Conservation (phyloP, 2,329 filamentous ascomycete species). For the Nothopassalora personata region DNA sequence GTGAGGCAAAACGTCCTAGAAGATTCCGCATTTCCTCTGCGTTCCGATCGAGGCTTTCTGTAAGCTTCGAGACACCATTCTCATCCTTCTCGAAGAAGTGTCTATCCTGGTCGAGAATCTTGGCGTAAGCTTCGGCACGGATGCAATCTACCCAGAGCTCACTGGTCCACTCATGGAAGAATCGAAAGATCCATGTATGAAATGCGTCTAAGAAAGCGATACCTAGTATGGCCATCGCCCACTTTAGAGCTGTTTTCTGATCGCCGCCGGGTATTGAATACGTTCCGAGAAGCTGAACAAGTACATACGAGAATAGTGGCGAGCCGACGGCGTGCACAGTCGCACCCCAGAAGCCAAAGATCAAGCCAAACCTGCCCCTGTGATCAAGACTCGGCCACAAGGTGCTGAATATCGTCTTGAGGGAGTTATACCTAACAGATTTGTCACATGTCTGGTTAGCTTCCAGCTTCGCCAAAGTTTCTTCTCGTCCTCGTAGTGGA, state of each 20-base stretch:
- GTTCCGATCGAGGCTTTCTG: constrained; percentile 69
- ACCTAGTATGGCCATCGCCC: constrained; percentile 64
- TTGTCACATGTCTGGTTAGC: neutral
- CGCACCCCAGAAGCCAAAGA: constrained; percentile 57
- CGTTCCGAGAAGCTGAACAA: constrained; percentile 65
- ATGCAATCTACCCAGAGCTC: constrained; percentile 73
- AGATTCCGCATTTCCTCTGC: constrained; percentile 84
- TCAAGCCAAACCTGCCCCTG: constrained; percentile 50
- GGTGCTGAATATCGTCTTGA: constrained; percentile 58
- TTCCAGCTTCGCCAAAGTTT: constrained; percentile 12
- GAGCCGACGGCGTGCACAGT: constrained; percentile 61
- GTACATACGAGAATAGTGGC: constrained; percentile 69
- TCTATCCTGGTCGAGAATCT: constrained; percentile 69
- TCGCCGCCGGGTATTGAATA: constrained; percentile 57
- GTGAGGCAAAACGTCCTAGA: constrained; percentile 69
- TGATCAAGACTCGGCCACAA: constrained; percentile 62
- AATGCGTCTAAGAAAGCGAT: constrained; percentile 63
- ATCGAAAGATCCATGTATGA: constrained; percentile 62
- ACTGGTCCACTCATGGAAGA: constrained; percentile 64
- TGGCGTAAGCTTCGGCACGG: constrained; percentile 61
- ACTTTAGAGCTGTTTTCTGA: constrained; percentile 50
- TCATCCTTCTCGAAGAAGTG: constrained; percentile 69
- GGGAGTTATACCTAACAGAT: constrained; percentile 10
- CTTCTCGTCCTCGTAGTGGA: constrained; percentile 12
- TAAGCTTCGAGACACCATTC: constrained; percentile 60